Conservation (phyloP, 495 filamentous ascomycete genomes). For the Chaetomium cochliodes region DNA sequence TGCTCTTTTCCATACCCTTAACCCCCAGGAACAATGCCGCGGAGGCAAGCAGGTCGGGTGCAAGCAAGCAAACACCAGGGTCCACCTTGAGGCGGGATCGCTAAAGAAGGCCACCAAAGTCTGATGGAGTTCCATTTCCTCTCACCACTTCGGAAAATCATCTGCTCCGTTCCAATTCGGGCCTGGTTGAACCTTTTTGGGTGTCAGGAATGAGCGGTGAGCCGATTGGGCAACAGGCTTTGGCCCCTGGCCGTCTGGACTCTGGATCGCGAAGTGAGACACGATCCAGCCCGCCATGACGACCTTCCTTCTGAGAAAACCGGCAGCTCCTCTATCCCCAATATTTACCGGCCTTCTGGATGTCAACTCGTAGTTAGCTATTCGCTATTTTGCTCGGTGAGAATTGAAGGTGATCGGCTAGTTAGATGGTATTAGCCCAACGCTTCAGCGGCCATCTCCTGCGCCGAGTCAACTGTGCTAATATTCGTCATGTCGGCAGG, state of each 20-base stretch:
- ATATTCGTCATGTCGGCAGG: too few relatives aligned
- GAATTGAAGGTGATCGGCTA: too few relatives aligned
- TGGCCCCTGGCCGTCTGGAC: background rate
- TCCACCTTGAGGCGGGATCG: background rate
- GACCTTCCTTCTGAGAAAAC: too few relatives aligned
- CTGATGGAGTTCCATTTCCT: background rate
- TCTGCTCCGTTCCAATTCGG: background rate
- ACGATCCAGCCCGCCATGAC: background rate
- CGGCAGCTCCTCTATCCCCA: too few relatives aligned
- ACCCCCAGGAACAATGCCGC: too few relatives aligned
- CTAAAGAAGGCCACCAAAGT: background rate
- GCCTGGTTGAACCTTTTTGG: background rate
- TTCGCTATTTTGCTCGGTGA: too few relatives aligned
- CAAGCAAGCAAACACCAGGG: background rate
- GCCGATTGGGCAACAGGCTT: background rate
- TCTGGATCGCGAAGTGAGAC: background rate
- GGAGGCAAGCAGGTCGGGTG: background rate
- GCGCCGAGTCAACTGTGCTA: too few relatives aligned
- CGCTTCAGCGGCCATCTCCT: too few relatives aligned
- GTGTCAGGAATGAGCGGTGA: slow-evolving; percentile 18
- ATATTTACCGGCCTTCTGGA: too few relatives aligned
- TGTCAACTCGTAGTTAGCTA: too few relatives aligned
- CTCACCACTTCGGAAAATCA: background rate
- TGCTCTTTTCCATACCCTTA: background rate
- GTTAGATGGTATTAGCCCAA: too few relatives aligned